A percentile compares a stretch with the other conserved stretches of the same genome.
These are phyloP conservation scores for Lanmaoa rubissima DNA, from an alignment of 768 basidiomycete species.

Conservation along the genomic window DNA sequence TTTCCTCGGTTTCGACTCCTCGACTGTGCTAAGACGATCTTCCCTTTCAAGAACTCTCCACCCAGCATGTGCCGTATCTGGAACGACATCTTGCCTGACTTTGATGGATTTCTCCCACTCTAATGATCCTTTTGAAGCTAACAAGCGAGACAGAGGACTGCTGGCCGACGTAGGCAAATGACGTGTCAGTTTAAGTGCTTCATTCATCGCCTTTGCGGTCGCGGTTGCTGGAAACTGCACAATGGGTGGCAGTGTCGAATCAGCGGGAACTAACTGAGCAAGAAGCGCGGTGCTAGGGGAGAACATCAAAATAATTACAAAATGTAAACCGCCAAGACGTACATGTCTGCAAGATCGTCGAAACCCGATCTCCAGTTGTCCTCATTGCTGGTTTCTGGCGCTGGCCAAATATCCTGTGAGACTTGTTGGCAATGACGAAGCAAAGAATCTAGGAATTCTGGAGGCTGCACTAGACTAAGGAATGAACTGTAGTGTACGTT, in stretches of 20 bases:
- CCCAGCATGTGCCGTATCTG: conserved; percentile 60
- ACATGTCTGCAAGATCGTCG: conserved; percentile 59
- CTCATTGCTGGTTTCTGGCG: conserved; percentile 24
- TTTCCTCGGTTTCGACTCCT: conserved; percentile 48
- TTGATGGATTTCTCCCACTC: conserved; percentile 75
- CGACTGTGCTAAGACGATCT: conserved; percentile 29
- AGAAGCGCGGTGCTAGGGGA: conserved; percentile 39
- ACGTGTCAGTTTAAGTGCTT: conserved; percentile 63
- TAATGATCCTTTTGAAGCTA: conserved; percentile 68
- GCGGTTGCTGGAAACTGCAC: conserved; percentile 54
- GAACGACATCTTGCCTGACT: conserved; percentile 43
- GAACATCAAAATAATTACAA: conserved; percentile 2
- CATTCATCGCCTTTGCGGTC: conserved; percentile 55
- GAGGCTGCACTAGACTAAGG: conserved; percentile 49
- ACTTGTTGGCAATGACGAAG: conserved; percentile 53
- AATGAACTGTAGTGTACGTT: conserved; percentile 14
- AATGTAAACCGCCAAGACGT: conserved; percentile 30
- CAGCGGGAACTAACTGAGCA: conserved; percentile 48
- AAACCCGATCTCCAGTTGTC: conserved; percentile 42
- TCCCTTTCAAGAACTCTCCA: conserved; percentile 70
- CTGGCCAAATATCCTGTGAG: conserved; percentile 52
- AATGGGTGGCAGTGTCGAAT: conserved; percentile 48
- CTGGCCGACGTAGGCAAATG: conserved; percentile 49
- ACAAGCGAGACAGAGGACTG: conserved; percentile 70
- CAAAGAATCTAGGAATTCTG: conserved; percentile 60